Percentiles rank a stretch among this genome's conserved stretches.
These are phyloP conservation scores for Talaromyces stipitatus DNA, from an alignment of 495 filamentous ascomycete species.

Conservation along the genomic window DNA sequence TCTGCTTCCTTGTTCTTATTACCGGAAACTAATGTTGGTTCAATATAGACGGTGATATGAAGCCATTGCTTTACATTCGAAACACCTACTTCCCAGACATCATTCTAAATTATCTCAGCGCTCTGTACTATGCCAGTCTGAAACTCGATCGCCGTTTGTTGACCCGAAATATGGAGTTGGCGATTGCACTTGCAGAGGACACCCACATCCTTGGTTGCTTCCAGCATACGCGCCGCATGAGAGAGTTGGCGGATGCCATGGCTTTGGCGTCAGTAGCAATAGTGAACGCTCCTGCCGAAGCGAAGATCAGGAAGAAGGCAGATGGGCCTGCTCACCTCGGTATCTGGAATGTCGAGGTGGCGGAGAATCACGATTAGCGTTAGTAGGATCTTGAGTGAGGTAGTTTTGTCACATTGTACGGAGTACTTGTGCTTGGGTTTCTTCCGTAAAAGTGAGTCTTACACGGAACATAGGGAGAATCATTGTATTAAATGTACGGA, in stretches of 20 bases:
- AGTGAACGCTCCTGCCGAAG: constrained; percentile 38
- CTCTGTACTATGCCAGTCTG: constrained; percentile 61
- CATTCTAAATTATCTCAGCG: constrained; percentile 69
- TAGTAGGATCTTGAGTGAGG: not conserved
- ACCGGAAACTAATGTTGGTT: not conserved
- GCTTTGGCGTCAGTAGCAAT: constrained; percentile 67
- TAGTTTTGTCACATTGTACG: not conserved
- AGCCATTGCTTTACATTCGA: constrained; percentile 48
- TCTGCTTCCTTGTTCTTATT: not conserved
- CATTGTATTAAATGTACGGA: not conserved
- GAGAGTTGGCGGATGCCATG: constrained; percentile 68
- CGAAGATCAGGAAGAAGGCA: constrained; percentile 23
- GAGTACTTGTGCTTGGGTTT: not conserved
- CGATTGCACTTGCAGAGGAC: constrained; percentile 54
- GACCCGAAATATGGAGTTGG: constrained; percentile 71
- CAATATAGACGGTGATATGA: constrained; percentile 19
- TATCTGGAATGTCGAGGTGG: constrained; percentile 37
- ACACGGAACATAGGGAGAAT: not conserved
- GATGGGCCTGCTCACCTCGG: constrained; percentile 34
- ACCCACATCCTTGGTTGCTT: constrained; percentile 61
- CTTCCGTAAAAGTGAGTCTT: not conserved
- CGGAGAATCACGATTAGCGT: constrained; percentile 23
- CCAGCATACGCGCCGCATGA: constrained; percentile 57
- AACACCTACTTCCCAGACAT: constrained; percentile 73
- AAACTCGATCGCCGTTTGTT: constrained; percentile 56